Conservation (phyloP, 2,329 filamentous ascomycete species). For the Cordyceps javanica region DNA sequence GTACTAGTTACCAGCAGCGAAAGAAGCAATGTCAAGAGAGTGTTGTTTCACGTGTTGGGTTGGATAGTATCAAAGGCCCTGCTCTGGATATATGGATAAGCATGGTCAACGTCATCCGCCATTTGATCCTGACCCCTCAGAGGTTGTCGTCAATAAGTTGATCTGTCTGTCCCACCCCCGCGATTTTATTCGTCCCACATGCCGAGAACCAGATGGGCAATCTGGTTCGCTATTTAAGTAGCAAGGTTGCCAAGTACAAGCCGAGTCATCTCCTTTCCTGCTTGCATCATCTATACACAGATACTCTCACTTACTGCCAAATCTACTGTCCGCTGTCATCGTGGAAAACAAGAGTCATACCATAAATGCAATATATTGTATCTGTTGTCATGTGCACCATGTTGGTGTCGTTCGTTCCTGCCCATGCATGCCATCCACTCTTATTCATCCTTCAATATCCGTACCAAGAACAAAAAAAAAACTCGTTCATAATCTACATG, state of each 20-base stretch:
- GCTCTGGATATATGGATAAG: background rate
- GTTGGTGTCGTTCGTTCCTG: background rate
- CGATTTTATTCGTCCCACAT: background rate
- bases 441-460: background rate
- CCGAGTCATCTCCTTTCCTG: no score
- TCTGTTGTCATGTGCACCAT: background rate
- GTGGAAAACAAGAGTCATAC: background rate
- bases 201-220: no score
- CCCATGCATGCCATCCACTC: background rate
- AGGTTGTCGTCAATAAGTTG: background rate
- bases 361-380: conserved; percentile 5
- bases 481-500: conserved; percentile 6
- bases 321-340: no score
- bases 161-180: background rate
- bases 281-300: no score
- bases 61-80: background rate
- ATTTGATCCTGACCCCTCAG: background rate
- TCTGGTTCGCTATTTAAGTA: no score
- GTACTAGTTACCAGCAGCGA: no score
- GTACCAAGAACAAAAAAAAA: background rate
- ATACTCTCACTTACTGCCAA: no score
- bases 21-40: background rate
- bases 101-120: background rate
- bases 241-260: no score
- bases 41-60: background rate